phyloP scores from a whole-genome alignment of 352 stramenopile genomes.

The Phytophthora sp. region DNA sequence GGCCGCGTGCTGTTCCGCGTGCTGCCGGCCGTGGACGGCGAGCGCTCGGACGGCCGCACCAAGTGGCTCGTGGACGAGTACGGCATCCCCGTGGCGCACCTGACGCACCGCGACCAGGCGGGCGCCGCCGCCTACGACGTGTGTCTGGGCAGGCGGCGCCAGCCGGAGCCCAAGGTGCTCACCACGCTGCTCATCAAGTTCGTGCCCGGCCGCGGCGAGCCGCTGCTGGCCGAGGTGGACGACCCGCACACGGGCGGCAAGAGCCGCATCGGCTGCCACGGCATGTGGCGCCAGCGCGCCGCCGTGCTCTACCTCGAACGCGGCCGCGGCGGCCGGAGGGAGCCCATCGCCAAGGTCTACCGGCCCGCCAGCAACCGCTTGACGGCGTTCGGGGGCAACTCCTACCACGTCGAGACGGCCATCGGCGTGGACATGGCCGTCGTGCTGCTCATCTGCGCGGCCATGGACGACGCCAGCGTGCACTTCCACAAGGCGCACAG shows the following conservation, averaged over 20 bases:
- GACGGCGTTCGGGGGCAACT: conserved; percentile 22
- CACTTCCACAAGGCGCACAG: conserved; percentile 29
- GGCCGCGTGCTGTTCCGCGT: conserved; percentile 40
- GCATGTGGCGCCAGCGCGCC: conserved; percentile 39
- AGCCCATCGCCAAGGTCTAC: conserved; percentile 47
- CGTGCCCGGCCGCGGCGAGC: conserved; percentile 34
- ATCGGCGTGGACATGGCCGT: conserved; percentile 44
- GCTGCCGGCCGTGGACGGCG: conserved; percentile 28
- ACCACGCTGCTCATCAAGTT: conserved; percentile 43
- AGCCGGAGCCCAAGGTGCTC: conserved; percentile 28
- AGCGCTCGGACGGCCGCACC: conserved; percentile 22
- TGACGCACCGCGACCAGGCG: conserved; percentile 17
- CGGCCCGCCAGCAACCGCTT: conserved; percentile 27
- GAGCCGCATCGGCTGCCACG: conserved; percentile 37
- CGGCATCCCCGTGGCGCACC: conserved; percentile 38
- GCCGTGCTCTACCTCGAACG: conserved; percentile 42
- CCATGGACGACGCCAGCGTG: conserved; percentile 44
- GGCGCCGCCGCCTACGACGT: conserved; percentile 36
- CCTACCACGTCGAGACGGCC: conserved; percentile 43
- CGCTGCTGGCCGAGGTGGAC: conserved; percentile 38
- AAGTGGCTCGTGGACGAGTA: conserved; percentile 55
- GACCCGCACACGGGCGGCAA: conserved; percentile 39
- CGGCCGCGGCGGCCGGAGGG: conserved; percentile 22
- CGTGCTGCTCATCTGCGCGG: conserved; percentile 37
- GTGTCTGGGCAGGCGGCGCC: conserved; percentile 40